A percentile compares a stretch with the other conserved stretches of the same genome.
These are phyloP conservation scores for Macadamia tetraphylla DNA, from an alignment of 164 flowering plant species.

Conservation along the genomic window DNA sequence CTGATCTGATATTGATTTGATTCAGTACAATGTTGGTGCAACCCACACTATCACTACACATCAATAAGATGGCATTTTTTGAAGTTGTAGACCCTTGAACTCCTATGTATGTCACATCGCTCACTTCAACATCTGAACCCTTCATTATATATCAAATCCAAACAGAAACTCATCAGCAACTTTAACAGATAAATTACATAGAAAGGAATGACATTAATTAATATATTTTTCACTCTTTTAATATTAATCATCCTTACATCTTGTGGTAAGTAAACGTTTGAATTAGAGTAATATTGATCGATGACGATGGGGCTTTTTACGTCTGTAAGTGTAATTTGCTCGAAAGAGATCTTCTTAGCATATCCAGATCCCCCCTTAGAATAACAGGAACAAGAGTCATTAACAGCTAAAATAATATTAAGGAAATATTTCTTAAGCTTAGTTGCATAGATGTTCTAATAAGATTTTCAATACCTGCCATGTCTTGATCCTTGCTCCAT, in stretches of 20 bases:
- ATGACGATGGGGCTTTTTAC: constrained; percentile 9
- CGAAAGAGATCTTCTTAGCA: constrained; percentile 32
- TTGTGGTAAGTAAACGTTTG: not conserved
- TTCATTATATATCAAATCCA: too few relatives aligned
- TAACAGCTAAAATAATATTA: not conserved
- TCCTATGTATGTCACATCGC: constrained; percentile 1
- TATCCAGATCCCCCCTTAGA: constrained; percentile 20
- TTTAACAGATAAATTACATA: not conserved
- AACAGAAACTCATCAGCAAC: constrained; percentile 15
- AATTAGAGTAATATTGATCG: constrained; percentile 9
- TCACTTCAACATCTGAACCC: not conserved
- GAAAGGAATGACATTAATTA: not conserved
- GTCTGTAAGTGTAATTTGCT: constrained; percentile 15
- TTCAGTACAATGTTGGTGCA: constrained; percentile 1
- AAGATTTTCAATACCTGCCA: constrained; percentile 27
- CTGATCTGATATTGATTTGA: not conserved
- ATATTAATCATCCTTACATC: not conserved
- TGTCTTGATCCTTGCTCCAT: constrained; percentile 38
- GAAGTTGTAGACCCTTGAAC: not conserved
- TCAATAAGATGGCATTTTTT: not conserved
- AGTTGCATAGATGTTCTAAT: not conserved
- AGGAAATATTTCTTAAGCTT: too few relatives aligned
- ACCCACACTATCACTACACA: not conserved
- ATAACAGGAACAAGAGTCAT: not conserved
- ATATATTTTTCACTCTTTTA: not conserved